These are phyloP conservation scores for Scutellospora calospora DNA, from an alignment of 371 early-diverging fungal species.

Conservation along the genomic window DNA sequence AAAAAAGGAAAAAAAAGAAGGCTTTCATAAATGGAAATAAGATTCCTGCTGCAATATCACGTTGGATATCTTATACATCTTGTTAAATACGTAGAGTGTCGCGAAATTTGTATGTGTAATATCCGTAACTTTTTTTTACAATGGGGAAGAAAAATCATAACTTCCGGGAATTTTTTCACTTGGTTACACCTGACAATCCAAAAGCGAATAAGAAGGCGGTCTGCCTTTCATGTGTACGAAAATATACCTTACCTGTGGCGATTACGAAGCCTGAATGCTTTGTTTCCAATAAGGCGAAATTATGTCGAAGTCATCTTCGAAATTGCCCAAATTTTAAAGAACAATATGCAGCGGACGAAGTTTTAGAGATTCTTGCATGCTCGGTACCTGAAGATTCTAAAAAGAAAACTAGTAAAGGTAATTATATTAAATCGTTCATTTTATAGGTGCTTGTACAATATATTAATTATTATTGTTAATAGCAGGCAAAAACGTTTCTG, in stretches of 20 bases:
- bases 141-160: neutral
- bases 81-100: neutral
- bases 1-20: too few relatives aligned
- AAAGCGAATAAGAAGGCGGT: slow-evolving; percentile 14
- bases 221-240: slow-evolving; percentile 3
- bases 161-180: slow-evolving; percentile 1
- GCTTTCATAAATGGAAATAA: too few relatives aligned
- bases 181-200: neutral
- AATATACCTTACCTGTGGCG: slow-evolving; percentile 17
- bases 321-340: slow-evolving; percentile 33
- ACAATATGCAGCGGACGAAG: slow-evolving; percentile 1
- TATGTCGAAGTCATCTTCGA: slow-evolving; percentile 19
- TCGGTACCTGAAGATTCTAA: neutral
- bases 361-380: neutral
- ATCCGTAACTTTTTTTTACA: neutral
- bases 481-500: neutral
- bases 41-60: too few relatives aligned
- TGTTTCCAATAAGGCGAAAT: slow-evolving; percentile 31
- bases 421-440: neutral
- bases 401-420: slow-evolving; percentile 10
- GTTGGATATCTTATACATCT: neutral
- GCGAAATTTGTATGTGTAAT: neutral
- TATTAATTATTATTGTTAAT: neutral
- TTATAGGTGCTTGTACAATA: neutral
- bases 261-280: slow-evolving; percentile 13